These are phyloP conservation scores for Chaetoceros muelleri DNA, from an alignment of 108 stramenopile genomes.

Conservation along the genomic window DNA sequence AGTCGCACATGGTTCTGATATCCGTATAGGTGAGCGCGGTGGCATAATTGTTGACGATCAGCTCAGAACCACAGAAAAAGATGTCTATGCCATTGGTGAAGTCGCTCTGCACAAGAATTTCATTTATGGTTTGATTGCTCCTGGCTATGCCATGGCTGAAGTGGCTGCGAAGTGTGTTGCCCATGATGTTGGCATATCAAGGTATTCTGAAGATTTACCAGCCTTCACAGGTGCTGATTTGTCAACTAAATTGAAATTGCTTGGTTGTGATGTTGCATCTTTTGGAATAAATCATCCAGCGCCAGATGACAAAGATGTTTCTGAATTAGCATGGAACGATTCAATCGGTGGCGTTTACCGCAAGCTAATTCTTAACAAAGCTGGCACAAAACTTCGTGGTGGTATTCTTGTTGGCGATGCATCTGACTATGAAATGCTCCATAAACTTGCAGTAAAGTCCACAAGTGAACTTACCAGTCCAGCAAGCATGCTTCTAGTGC, in stretches of 20 bases:
- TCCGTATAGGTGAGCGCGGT: conserved; percentile 81
- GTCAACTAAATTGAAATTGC: conserved; percentile 90
- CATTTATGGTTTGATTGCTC: conserved; percentile 90
- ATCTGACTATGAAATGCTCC: conserved; percentile 72
- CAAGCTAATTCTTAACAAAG: conserved; percentile 92
- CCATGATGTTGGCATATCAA: conserved; percentile 34
- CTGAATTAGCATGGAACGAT: conserved; percentile 86
- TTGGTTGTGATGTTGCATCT: conserved; percentile 91
- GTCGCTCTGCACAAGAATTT: conserved; percentile 86
- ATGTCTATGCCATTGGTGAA: conserved; percentile 89
- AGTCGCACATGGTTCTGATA: conserved; percentile 42
- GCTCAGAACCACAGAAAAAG: conserved; percentile 58
- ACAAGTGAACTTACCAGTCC: conserved; percentile 44
- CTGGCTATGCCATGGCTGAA: conserved; percentile 86
- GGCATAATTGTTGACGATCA: conserved; percentile 85
- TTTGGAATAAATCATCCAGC: conserved; percentile 82
- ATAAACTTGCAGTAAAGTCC: conserved; percentile 57
- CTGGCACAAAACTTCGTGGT: conserved; percentile 73
- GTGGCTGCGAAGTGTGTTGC: conserved; percentile 77
- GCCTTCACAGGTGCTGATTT: conserved; percentile 87
- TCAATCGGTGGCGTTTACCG: conserved; percentile 78
- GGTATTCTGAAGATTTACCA: conserved; percentile 27
- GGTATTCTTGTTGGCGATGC: conserved; percentile 93
- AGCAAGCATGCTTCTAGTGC: conserved; percentile 60
- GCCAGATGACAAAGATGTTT: conserved; percentile 74